These are phyloP conservation scores for Macrolepiota fuliginosa DNA, from an alignment of 768 basidiomycete species.

Conservation along the genomic window DNA sequence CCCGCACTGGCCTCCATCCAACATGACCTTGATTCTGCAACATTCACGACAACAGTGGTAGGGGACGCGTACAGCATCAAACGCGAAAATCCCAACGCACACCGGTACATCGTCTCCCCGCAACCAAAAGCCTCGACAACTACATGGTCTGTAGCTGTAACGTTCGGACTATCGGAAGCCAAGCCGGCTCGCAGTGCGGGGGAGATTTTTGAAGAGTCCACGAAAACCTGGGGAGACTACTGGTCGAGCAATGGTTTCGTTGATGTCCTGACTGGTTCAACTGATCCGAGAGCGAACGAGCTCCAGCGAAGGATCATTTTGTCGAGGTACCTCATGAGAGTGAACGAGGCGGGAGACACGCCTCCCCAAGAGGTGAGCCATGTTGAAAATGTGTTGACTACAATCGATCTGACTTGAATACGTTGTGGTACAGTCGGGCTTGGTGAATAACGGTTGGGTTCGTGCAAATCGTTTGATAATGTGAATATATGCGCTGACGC, in stretches of 20 bases:
- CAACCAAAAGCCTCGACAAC: slow-evolving; percentile 6
- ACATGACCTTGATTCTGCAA: slow-evolving; percentile 38
- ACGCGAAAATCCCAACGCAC: slow-evolving; percentile 38
- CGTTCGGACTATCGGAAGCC: slow-evolving; percentile 24
- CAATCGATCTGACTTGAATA: not conserved
- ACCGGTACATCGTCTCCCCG: slow-evolving; percentile 49
- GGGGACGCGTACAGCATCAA: slow-evolving; percentile 38
- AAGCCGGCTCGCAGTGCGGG: slow-evolving; percentile 20
- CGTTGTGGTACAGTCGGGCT: slow-evolving; percentile 37
- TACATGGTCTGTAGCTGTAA: slow-evolving; percentile 35
- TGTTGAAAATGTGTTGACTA: not conserved
- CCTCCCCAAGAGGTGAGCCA: slow-evolving; percentile 55
- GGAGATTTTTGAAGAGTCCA: slow-evolving; percentile 32
- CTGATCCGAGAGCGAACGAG: slow-evolving; percentile 48
- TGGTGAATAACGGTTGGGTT: slow-evolving; percentile 58
- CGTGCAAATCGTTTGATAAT: slow-evolving; percentile 19
- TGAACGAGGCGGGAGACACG: slow-evolving; percentile 55
- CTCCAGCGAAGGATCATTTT: slow-evolving; percentile 56
- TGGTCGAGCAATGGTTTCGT: slow-evolving; percentile 52
- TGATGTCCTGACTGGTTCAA: slow-evolving; percentile 48
- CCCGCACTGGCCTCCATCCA: slow-evolving; percentile 33
- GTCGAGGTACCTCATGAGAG: slow-evolving; percentile 54
- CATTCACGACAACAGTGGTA: slow-evolving; percentile 40
- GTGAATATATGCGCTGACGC: not conserved
- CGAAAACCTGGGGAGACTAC: slow-evolving; percentile 39